Percentiles rank a stretch among this genome's conserved stretches.
Conservation (phyloP, 2,329 filamentous ascomycete genomes). For the Annulohypoxylon truncatum region DNA sequence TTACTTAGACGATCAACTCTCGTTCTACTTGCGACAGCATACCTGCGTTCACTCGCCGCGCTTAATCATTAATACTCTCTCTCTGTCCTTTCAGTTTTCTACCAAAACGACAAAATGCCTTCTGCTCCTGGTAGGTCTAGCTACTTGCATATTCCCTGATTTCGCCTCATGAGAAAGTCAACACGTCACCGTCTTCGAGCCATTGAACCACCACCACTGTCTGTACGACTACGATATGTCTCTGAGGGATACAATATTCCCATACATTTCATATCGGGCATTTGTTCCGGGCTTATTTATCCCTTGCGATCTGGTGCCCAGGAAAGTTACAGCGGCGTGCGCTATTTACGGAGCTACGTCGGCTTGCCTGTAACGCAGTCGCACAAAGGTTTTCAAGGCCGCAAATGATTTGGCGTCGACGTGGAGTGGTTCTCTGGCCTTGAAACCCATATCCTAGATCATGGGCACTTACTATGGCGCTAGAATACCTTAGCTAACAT, state of each 20-base stretch:
- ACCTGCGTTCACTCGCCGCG: conserved; percentile 22
- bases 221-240: conserved; percentile 16
- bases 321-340: conserved; percentile 36
- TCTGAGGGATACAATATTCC: conserved; percentile 9
- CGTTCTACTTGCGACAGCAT: conserved; percentile 25
- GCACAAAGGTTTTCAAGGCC: conserved; percentile 1
- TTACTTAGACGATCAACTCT: conserved; percentile 29
- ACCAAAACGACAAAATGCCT: conserved; percentile 56
- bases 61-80: conserved; percentile 47
- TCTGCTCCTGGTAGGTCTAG: conserved; percentile 58
- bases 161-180: conserved; percentile 22
- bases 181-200: conserved; percentile 42
- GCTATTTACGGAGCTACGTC: conserved; percentile 44
- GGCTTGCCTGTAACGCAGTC: conserved; percentile 4
- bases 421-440: neutral
- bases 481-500: neutral
- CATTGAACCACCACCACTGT: conserved; percentile 42
- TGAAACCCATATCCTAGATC: neutral
- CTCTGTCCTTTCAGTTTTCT: conserved; percentile 29
- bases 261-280: conserved; percentile 7
- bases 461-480: neutral
- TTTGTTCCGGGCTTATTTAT: conserved; percentile 1
- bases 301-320: conserved; percentile 27
- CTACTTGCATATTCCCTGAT: conserved; percentile 34
- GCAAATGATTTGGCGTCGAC: neutral